Base-by-base conservation (phyloP, 2,329 filamentous ascomycete species). In the Cladophialophora bantiana region DNA sequence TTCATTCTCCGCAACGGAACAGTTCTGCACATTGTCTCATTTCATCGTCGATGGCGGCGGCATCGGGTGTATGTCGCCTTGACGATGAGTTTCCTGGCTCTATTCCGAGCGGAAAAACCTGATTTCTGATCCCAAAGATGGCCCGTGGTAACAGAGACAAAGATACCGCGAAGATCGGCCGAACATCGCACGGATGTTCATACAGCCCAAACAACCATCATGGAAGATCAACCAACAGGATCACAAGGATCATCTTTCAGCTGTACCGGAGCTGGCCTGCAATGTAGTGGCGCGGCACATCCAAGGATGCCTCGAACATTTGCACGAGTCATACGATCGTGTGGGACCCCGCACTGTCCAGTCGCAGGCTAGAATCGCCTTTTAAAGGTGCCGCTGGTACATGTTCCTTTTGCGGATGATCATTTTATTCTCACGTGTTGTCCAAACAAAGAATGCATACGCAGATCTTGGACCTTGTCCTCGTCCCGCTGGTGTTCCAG, bases 371-470 rank as follows among this genome's bases (percentile, higher is more conserved):
- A 42, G 40, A 42, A 42, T 42, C 15, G 13, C 15, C 15, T 42
- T 42, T n/a, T 5, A 42, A 42, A 42, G 38, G n/a, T n/a, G n/a
- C n/a, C n/a, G n/a, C n/a, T n/a, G 26, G 26, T 26, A 26, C 26
- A 3, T n/a, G 2, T n/a, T n/a, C 15, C 13, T 42, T 7, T n/a
- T 2, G 13, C 38, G 3, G 38, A 40, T 13, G 13, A 42, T 42
- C 40, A 42, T n/a, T 42, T 42, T n/a, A 42, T 42, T 42, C 40
- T 42, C 40, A 42, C 40, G 40, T 42, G 40, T 42, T n/a, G 13
- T 7, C n/a, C 15, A n/a, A n/a, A n/a, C 40, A n/a, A 42, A 42
- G 4, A n/a, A 42, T n/a, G 15, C 40, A 4, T 2, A 42, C n/a
- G 40, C 40, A n/a, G 40, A 3, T 10, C 40, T 42, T 42, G 40